These are phyloP conservation scores for Pseudophaeomoniella oleicola DNA, from an alignment of 2,329 filamentous ascomycete species.

Conservation along the genomic window DNA sequence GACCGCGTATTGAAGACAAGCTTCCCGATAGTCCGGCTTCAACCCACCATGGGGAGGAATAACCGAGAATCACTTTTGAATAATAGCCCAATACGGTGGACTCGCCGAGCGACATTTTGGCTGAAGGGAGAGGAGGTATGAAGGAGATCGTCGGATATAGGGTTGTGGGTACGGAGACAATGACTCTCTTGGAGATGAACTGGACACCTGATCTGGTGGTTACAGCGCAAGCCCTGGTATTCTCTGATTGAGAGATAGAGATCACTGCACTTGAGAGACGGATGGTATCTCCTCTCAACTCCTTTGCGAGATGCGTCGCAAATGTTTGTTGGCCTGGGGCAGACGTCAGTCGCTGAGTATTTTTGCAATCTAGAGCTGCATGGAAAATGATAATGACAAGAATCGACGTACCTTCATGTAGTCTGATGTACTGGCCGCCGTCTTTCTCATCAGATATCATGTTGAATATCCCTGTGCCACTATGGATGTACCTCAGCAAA, in stretches of 20 bases:
- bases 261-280: neutral
- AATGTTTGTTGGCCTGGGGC: too few species aligned
- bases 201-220: neutral
- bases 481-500: slow-evolving; percentile 12
- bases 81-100: slow-evolving; percentile 31
- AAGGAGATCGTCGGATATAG: slow-evolving; percentile 32
- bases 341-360: too few species aligned
- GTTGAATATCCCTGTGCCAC: neutral
- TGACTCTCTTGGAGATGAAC: slow-evolving; percentile 21
- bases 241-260: neutral
- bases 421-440: slow-evolving; percentile 21
- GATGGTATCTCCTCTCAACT: neutral
- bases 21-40: slow-evolving; percentile 17
- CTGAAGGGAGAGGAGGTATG: slow-evolving; percentile 27
- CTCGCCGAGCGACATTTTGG: slow-evolving; percentile 22
- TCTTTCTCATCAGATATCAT: slow-evolving; percentile 15
- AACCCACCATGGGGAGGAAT: slow-evolving; percentile 30
- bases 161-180: slow-evolving; percentile 34
- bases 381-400: too few species aligned
- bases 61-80: slow-evolving; percentile 35
- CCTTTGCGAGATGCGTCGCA: neutral
- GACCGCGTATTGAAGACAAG: slow-evolving; percentile 21
- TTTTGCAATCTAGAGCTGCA: too few species aligned
- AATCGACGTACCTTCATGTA: slow-evolving; percentile 11
- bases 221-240: neutral